phyloP scores from a whole-genome alignment of 305 asterid genomes.

The Fraxinus platypoda region DNA sequence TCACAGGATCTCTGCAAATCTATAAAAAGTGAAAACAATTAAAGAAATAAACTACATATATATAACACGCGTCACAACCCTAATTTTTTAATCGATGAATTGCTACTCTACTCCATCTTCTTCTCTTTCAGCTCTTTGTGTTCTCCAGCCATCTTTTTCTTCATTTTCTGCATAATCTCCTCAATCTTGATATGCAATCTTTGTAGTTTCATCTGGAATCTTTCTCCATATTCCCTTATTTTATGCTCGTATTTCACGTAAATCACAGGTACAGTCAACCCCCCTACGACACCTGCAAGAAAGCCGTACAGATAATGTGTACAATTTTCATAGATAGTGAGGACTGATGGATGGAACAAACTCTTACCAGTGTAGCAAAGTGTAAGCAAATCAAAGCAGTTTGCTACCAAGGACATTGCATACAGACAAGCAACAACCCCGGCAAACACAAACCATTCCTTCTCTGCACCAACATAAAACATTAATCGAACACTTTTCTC shows the following conservation, averaged over 20 bases:
- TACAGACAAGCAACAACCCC: conserved; percentile 34
- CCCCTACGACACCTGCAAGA: conserved; percentile 42
- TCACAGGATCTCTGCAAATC: background rate
- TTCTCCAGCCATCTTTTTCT: conserved; percentile 28
- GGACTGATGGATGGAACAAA: background rate
- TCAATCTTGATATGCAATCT: conserved; percentile 19
- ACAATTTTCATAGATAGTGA: background rate
- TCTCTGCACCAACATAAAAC: conserved; percentile 44
- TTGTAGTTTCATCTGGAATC: conserved; percentile 24
- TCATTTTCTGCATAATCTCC: conserved; percentile 34
- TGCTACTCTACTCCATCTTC: conserved; percentile 41
- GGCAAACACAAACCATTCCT: conserved; percentile 48
- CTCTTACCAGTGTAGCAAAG: conserved; percentile 49
- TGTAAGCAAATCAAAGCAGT: conserved; percentile 40
- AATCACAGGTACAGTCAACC: conserved; percentile 39
- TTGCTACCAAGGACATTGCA: conserved; percentile 36
- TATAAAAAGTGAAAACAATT: background rate
- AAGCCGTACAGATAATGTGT: background rate
- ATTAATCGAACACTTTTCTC: conserved; percentile 39
- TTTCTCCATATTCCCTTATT: conserved; percentile 33
- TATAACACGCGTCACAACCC: background rate
- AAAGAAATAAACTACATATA: background rate
- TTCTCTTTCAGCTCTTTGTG: conserved; percentile 41
- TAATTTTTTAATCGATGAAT: background rate
- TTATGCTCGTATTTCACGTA: conserved; percentile 48